Evolutionary conservation across 139 green algal species (phyloP).

Genomic region (Tetraselmis striata): DNA sequence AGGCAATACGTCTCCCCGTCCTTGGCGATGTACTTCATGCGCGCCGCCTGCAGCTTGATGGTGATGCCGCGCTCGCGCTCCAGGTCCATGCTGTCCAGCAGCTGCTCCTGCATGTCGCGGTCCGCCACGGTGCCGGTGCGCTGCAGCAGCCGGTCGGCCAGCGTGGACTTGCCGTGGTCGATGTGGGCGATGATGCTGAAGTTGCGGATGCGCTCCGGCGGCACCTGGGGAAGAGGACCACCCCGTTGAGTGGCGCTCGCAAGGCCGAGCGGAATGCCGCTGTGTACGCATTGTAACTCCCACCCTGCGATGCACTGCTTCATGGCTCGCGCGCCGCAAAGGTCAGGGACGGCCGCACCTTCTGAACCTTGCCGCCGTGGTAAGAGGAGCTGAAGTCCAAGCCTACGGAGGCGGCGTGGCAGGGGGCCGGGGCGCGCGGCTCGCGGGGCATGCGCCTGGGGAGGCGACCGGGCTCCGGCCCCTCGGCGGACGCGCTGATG

Average conservation of each 20-base stretch:
- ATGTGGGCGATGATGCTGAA: constrained; percentile 84
- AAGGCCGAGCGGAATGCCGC: no score
- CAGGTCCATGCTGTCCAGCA: constrained; percentile 85
- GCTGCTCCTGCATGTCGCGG: constrained; percentile 86
- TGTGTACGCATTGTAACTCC: no score
- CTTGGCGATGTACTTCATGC: constrained; percentile 79
- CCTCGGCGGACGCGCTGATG: no score
- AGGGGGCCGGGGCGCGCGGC: background rate
- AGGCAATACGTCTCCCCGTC: constrained; percentile 61
- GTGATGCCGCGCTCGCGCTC: constrained; percentile 81
- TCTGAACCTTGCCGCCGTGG: background rate
- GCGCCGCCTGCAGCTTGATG: constrained; percentile 91
- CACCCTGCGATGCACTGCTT: background rate
- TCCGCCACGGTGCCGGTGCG: constrained; percentile 74
- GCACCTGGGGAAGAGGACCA: no score
- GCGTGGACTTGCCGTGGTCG: constrained; percentile 75
- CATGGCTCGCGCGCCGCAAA: background rate
- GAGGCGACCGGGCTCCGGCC: no score
- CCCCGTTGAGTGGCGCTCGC: no score
- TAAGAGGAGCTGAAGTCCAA: background rate
- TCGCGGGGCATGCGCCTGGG: no score
- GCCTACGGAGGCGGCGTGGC: background rate
- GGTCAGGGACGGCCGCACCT: background rate
- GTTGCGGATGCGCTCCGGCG: constrained; percentile 52
- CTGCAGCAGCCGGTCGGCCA: constrained; percentile 73